Evolutionary conservation across 495 filamentous ascomycete species (phyloP).

Genomic region (Aspergillus olivimuriae): DNA sequence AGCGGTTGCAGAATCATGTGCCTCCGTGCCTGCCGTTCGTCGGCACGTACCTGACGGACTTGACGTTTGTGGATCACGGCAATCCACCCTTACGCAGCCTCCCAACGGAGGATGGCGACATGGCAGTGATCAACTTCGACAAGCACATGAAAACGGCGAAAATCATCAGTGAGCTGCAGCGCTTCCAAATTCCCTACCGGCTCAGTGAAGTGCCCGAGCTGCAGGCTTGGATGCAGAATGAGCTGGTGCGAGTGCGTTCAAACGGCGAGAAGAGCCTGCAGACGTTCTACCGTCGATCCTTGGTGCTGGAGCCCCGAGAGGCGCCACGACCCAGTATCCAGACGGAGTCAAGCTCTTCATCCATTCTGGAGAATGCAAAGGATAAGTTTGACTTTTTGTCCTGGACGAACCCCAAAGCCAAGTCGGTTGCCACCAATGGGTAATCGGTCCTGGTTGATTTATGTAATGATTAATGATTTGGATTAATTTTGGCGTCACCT

Average conservation of each 20-base stretch:
- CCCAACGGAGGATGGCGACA: constrained; percentile 47
- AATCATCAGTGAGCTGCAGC: constrained; percentile 91
- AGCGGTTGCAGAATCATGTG: constrained; percentile 78
- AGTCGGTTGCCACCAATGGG: constrained; percentile 40
- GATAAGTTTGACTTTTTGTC: constrained; percentile 54
- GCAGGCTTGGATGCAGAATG: constrained; percentile 86
- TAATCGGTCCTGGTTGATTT: constrained; percentile 19
- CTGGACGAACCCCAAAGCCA: constrained; percentile 46
- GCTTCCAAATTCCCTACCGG: constrained; percentile 94
- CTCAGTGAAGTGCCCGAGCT: constrained; percentile 80
- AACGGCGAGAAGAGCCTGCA: constrained; percentile 75
- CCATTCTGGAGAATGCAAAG: constrained; percentile 46
- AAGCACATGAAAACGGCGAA: constrained; percentile 92
- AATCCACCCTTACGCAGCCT: constrained; percentile 62
- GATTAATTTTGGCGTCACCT: constrained; percentile 17
- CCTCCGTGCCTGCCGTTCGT: constrained; percentile 94
- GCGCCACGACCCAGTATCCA: constrained; percentile 12
- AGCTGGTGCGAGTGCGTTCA: constrained; percentile 75
- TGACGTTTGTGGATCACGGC: constrained; percentile 75
- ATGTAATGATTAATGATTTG: constrained; percentile 8
- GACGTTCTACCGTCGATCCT: constrained; percentile 74
- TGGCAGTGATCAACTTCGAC: constrained; percentile 94
- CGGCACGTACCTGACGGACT: constrained; percentile 91
- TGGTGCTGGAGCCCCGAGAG: constrained; percentile 82
- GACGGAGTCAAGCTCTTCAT: constrained; percentile 35